A percentile compares a stretch with the other conserved stretches of the same genome.
Evolutionary conservation across 139 green algal genomes (phyloP).

Genomic region (Coccomyxa sp.): DNA sequence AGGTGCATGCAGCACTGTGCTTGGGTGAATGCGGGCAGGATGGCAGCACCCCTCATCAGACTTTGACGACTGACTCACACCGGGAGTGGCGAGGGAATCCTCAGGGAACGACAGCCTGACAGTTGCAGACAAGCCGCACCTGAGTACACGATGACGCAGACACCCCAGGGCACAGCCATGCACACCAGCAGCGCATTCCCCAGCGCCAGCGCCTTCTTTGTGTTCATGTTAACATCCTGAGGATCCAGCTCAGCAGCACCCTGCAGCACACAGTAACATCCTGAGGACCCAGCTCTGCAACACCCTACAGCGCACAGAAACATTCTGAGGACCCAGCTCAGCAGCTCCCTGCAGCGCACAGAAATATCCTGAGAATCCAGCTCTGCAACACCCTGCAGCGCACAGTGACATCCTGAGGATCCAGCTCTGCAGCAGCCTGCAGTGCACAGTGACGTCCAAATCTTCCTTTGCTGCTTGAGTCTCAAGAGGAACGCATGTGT

Average conservation of each 20-base stretch:
- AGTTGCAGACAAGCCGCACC: background rate
- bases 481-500: background rate
- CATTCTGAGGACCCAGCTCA: background rate
- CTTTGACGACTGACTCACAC: background rate
- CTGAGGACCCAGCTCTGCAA: background rate
- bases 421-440: background rate
- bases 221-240: constrained; percentile 2
- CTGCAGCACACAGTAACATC: background rate
- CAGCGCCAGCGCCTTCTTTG: constrained; percentile 31
- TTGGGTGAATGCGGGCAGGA: background rate
- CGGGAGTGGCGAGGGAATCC: background rate
- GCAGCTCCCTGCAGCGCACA: background rate
- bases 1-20: background rate
- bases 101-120: background rate
- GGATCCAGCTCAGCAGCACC: background rate
- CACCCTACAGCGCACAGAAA: background rate
- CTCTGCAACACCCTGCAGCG: background rate
- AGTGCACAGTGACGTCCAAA: background rate
- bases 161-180: constrained; percentile 30
- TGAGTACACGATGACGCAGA: constrained; percentile 27
- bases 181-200: constrained; percentile 32
- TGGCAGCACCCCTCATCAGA: background rate
- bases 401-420: background rate
- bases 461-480: background rate
- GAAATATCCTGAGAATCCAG: background rate